phyloP scores from a whole-genome alignment of 2,329 filamentous ascomycete species.

The Penicillium hordei region DNA sequence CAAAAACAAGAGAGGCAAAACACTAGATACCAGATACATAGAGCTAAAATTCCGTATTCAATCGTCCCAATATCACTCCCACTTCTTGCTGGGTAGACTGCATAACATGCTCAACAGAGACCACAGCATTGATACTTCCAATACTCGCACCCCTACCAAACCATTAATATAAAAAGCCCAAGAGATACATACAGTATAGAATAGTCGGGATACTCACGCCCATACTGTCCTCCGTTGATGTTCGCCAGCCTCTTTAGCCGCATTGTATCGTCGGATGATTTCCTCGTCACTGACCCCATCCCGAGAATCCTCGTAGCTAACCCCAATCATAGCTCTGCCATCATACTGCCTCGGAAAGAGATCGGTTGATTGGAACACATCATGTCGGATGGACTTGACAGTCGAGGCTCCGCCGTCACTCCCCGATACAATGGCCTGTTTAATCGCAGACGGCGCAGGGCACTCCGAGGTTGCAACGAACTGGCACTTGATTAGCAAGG shows the following conservation, averaged over 20 bases:
- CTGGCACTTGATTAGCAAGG: slow-evolving; percentile 30
- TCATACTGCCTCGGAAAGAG: slow-evolving; percentile 23
- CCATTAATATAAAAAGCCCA: background rate
- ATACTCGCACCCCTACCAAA: slow-evolving; percentile 17
- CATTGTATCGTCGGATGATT: slow-evolving; percentile 20
- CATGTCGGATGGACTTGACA: slow-evolving; percentile 42
- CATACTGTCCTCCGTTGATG: slow-evolving; percentile 21
- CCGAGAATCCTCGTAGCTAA: slow-evolving; percentile 17
- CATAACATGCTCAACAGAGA: slow-evolving; percentile 16
- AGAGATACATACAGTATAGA: background rate
- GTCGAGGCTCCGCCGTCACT: slow-evolving; percentile 49
- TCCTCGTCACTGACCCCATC: slow-evolving; percentile 17
- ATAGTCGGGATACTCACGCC: slow-evolving; percentile 15
- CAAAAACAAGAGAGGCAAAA: background rate
- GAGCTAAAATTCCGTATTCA: slow-evolving; percentile 3
- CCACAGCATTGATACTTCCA: slow-evolving; percentile 17
- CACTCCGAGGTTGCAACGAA: slow-evolving; percentile 51
- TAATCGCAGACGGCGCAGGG: slow-evolving; percentile 42
- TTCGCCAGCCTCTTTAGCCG: slow-evolving; percentile 16
- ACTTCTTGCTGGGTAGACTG: slow-evolving; percentile 11
- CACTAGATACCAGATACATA: background rate
- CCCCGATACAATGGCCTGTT: slow-evolving; percentile 44
- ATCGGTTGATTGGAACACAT: slow-evolving; percentile 25
- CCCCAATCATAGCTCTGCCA: slow-evolving; percentile 18
- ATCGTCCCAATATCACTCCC: slow-evolving; percentile 3